Evolutionary conservation across 169 alveolate genomes (phyloP).

Genomic region (Plasmodium sp.): DNA sequence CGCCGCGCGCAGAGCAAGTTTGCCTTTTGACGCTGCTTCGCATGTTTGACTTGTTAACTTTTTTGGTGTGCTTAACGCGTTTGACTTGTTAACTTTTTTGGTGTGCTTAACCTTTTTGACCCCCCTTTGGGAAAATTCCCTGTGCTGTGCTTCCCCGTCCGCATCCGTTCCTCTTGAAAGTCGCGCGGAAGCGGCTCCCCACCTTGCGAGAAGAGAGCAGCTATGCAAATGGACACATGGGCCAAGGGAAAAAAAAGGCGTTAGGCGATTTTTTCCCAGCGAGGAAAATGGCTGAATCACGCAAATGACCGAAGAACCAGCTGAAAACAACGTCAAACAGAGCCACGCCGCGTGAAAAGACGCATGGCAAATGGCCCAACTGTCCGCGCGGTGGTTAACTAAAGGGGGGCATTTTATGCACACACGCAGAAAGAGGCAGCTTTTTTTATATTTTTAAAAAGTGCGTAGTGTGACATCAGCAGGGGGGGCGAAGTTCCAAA

Average conservation of each 20-base stretch:
- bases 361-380: not conserved
- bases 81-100: not conserved
- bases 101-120: not conserved
- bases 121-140: not conserved
- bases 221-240: not conserved
- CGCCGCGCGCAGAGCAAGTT: not conserved
- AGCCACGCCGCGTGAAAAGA: not conserved
- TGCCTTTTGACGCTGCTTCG: not conserved
- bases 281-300: not conserved
- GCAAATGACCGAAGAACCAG: not conserved
- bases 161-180: not conserved
- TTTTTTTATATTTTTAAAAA: not conserved
- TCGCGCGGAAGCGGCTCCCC: not conserved
- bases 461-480: not conserved
- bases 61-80: not conserved
- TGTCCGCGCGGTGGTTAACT: not conserved
- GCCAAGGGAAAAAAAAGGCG: not conserved
- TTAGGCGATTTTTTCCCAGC: not conserved
- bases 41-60: not conserved
- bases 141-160: not conserved
- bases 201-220: not conserved
- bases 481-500: not conserved
- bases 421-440: not conserved
- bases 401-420: not conserved
- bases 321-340: not conserved